These are phyloP conservation scores for Cucurbita argyrosperma DNA, from an alignment of 306 rosid genomes.

Conservation along the genomic window DNA sequence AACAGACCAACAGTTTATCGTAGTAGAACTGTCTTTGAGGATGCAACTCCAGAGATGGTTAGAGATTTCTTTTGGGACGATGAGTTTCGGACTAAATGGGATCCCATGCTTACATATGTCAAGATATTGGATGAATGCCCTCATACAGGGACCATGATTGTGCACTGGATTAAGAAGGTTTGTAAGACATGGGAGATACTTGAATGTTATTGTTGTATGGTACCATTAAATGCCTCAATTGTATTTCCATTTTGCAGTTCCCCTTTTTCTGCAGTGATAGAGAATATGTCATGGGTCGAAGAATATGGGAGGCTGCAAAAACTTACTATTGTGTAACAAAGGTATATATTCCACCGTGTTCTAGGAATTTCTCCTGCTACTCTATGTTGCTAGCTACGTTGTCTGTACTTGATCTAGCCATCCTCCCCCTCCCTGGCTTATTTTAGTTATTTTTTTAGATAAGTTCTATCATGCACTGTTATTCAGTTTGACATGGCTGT, in stretches of 20 bases:
- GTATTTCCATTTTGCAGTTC: constrained; percentile 38
- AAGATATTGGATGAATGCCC: constrained; percentile 81
- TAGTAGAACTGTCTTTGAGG: constrained; percentile 85
- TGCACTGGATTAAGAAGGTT: constrained; percentile 99
- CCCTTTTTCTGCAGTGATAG: constrained; percentile 99
- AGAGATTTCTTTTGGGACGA: constrained; percentile 99
- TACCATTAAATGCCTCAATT: constrained; percentile 6
- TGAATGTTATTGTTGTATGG: not conserved
- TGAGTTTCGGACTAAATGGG: constrained; percentile 94
- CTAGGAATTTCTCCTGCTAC: not conserved
- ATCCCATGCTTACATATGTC: constrained; percentile 62
- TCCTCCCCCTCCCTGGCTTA: not conserved
- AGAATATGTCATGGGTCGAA: constrained; percentile 86
- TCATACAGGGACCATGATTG: constrained; percentile 49
- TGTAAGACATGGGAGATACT: constrained; percentile 9
- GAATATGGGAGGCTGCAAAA: constrained; percentile 94
- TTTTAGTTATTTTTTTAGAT: not conserved
- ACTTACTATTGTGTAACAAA: constrained; percentile 82
- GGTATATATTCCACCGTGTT: constrained; percentile 27
- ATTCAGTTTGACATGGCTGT: not conserved
- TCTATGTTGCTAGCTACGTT: not conserved
- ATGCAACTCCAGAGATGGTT: constrained; percentile 83
- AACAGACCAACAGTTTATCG: constrained; percentile 72
- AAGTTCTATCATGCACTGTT: not conserved
- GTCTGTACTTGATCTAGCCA: not conserved